Conservation (phyloP, 306 rosid genomes). For the Rosa persica region DNA sequence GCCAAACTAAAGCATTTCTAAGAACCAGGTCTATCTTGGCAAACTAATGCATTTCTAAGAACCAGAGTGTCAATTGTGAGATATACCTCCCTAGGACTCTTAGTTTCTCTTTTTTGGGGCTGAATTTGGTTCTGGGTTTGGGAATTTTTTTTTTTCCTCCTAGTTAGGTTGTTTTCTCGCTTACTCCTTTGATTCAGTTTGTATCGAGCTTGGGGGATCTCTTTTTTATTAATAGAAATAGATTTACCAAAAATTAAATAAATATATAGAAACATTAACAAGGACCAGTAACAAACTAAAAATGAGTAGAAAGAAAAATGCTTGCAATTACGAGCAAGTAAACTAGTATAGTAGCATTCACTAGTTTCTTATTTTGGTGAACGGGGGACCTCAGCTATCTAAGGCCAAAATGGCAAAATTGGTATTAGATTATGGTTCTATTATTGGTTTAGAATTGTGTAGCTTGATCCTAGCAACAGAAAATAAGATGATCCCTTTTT, state of each 20-base stretch:
- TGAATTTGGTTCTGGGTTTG: not conserved
- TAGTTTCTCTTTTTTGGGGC: not conserved
- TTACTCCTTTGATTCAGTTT: too few species aligned
- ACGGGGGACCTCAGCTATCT: too few species aligned
- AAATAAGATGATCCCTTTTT: not conserved
- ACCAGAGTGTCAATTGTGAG: not conserved
- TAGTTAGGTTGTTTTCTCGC: not conserved
- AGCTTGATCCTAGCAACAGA: not conserved
- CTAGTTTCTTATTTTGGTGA: too few species aligned
- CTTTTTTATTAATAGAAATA: too few species aligned
- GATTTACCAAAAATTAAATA: too few species aligned
- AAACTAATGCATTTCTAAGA: not conserved
- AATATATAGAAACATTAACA: too few species aligned
- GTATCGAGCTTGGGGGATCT: too few species aligned
- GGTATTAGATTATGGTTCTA: not conserved
- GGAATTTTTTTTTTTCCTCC: not conserved
- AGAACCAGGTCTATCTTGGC: not conserved
- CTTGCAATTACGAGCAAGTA: not conserved
- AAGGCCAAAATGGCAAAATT: too few species aligned
- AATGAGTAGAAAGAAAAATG: not conserved
- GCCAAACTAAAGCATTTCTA: not conserved
- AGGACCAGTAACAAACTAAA: too few species aligned
- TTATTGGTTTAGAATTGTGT: too few species aligned
- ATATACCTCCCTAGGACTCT: not conserved
- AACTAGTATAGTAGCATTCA: too few species aligned